phyloP scores from a whole-genome alignment of 805 yeast genomes.

The Henningerozyma blattae region DNA sequence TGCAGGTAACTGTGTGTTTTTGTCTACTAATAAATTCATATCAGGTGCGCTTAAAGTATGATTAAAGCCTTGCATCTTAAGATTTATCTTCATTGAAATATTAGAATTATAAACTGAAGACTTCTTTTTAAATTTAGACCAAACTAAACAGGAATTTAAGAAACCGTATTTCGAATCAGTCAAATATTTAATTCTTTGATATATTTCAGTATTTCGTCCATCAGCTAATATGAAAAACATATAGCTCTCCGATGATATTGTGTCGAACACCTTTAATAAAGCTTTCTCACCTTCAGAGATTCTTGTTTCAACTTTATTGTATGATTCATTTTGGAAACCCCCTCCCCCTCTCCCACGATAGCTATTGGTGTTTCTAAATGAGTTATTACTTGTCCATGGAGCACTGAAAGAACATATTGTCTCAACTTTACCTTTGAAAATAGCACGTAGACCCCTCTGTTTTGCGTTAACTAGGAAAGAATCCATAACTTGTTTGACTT shows the following conservation, averaged over 20 bases:
- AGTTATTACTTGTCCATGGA: slow-evolving; percentile 3
- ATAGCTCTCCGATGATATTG: slow-evolving; percentile 9
- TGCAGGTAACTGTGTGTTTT: slow-evolving; percentile 9
- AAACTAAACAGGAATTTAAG: slow-evolving; percentile 12
- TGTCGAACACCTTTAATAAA: slow-evolving; percentile 6
- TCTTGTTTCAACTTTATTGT: slow-evolving; percentile 2
- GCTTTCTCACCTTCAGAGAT: slow-evolving; percentile 9
- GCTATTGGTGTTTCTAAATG: slow-evolving; percentile 4
- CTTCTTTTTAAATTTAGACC: slow-evolving; percentile 12
- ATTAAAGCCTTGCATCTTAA: slow-evolving; percentile 12
- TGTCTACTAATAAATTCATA: slow-evolving; percentile 7
- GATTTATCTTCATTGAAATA: slow-evolving; percentile 15
- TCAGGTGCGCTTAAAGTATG: slow-evolving; percentile 7
- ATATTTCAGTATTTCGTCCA: slow-evolving; percentile 6
- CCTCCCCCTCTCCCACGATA: slow-evolving; percentile 11
- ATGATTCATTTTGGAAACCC: slow-evolving; percentile 7
- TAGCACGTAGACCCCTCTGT: no score
- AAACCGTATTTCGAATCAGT: slow-evolving; percentile 13
- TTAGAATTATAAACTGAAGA: slow-evolving; percentile 11
- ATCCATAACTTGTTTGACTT: slow-evolving; percentile 3
- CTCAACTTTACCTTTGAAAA: no score
- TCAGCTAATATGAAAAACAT: slow-evolving; percentile 8
- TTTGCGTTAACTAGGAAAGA: no score
- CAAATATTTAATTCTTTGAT: slow-evolving; percentile 12
- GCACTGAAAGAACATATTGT: slow-evolving; percentile 4